Evolutionary conservation across 768 basidiomycete species (phyloP).

Genomic region (Termitomyces sp.): DNA sequence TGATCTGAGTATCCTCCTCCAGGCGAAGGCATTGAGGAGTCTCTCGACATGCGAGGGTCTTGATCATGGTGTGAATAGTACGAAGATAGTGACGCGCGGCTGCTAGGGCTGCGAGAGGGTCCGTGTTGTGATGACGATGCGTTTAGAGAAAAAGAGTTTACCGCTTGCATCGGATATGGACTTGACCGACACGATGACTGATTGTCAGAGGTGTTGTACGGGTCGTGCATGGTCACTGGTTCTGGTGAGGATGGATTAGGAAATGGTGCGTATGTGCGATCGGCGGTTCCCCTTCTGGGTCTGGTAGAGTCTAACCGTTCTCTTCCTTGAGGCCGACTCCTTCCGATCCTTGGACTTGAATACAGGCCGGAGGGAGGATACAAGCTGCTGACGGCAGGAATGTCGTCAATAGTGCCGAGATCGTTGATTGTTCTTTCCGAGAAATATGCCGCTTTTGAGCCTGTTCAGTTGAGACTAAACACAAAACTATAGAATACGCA

Average conservation of each 20-base stretch:
- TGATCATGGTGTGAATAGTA: background rate
- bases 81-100: background rate
- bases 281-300: background rate
- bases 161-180: background rate
- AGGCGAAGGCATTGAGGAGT: background rate
- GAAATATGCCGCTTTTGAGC: slow-evolving; percentile 67
- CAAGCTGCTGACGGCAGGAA: slow-evolving; percentile 51
- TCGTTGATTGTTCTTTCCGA: slow-evolving; percentile 71
- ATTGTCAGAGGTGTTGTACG: slow-evolving; percentile 19
- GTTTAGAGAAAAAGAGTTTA: background rate
- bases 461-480: slow-evolving; percentile 2
- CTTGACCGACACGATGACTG: background rate
- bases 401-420: slow-evolving; percentile 65
- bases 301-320: slow-evolving; percentile 31
- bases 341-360: slow-evolving; percentile 57
- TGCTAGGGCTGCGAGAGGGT: background rate
- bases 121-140: background rate
- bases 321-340: slow-evolving; percentile 40
- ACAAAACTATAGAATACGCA: slow-evolving; percentile 29
- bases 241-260: slow-evolving; percentile 14
- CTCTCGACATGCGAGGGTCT: background rate
- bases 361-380: slow-evolving; percentile 66
- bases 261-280: slow-evolving; percentile 5
- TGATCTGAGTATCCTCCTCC: background rate
- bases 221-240: slow-evolving; percentile 36